Base-by-base conservation (phyloP, 2,329 filamentous ascomycete genomes). In the Rosellinia necatrix region DNA sequence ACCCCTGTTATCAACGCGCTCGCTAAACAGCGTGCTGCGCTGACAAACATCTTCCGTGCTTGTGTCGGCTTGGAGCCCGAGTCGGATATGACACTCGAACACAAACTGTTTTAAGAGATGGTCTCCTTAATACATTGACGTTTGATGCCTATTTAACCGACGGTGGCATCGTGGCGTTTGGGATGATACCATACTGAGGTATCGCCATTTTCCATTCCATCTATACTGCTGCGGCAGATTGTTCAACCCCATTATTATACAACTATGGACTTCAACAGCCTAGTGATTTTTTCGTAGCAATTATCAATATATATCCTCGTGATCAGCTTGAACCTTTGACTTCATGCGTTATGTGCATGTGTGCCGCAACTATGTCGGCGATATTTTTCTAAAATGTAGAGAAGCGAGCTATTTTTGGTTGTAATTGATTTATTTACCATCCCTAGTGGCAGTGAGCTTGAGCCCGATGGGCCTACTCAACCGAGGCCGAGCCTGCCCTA, bases 41-140 rank as follows among this genome's bases (percentile, higher is more conserved):
- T 99, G 74, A 94, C 90, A 75, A 99, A 99, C 81, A 97, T 99
- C 78, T 96, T 99, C 87, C 92, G 93, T 70, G 94, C 94, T 64
- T 97, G 93, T 71, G 88, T 99, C 68, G 94, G 94, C 64, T 84
- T 99, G 58, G 91, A 97, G 82, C 94, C 94, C 13, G 94, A 99
- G 84, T 94, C 88, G 55, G 94, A 99, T 74, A 99, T 99, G 94
- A 97, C 92, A 35, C 84, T 97, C 49, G 94, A 99, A 84, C 93
- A 97, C 81, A 99, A 97, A 86, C 84, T 97, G 63, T 92, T 97
- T 73, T 90, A 83, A 75, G 48, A 6, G 4, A 30, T 10, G 24
- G 2, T 3, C n/a, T n/a, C n/a, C n/a, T n/a, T n/a, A n/a, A n/a
- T n/a, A n/a, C n/a, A n/a, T n/a, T n/a, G n/a, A n/a, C n/a, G n/a